Percentiles rank a stretch among this genome's conserved stretches.
These are phyloP conservation scores for Hymenotorrendiella dingleyae DNA, from an alignment of 2,329 filamentous ascomycete genomes.

Conservation along the genomic window DNA sequence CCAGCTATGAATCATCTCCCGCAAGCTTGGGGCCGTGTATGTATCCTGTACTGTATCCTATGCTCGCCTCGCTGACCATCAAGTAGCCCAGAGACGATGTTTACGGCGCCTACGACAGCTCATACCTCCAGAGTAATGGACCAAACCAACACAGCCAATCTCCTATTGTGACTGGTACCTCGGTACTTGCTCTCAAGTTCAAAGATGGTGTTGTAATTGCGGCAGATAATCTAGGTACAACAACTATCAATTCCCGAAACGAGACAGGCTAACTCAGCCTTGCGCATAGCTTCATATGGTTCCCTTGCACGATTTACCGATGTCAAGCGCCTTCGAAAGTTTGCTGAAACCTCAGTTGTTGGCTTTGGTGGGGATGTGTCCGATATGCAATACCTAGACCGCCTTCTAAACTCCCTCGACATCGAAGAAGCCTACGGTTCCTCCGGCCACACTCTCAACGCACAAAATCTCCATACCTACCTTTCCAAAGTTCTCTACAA, in stretches of 20 bases:
- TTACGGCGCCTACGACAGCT: constrained; percentile 87
- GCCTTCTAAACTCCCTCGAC: constrained; percentile 78
- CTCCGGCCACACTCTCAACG: constrained; percentile 58
- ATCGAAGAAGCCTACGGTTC: constrained; percentile 79
- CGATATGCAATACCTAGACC: constrained; percentile 98
- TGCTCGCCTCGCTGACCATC: constrained; percentile 32
- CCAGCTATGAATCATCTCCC: constrained; percentile 62
- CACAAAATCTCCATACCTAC: constrained; percentile 94
- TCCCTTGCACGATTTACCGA: constrained; percentile 95
- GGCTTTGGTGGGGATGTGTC: constrained; percentile 96
- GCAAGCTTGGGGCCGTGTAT: constrained; percentile 67
- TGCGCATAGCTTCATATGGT: constrained; percentile 77
- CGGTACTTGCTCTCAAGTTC: constrained; percentile 92
- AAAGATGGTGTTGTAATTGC: constrained; percentile 94
- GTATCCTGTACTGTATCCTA: constrained; percentile 28
- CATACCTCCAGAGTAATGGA: constrained; percentile 67
- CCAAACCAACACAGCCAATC: constrained; percentile 85
- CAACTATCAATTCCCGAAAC: neutral
- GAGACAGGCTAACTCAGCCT: constrained; percentile 14
- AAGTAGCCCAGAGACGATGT: constrained; percentile 89
- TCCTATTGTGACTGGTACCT: constrained; percentile 93
- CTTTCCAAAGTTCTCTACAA: constrained; percentile 93
- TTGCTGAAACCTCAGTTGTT: constrained; percentile 76
- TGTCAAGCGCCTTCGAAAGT: constrained; percentile 88
- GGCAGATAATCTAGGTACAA: constrained; percentile 84